These are phyloP conservation scores for Vitis labrusca DNA, from an alignment of 164 flowering plant genomes.

Conservation along the genomic window DNA sequence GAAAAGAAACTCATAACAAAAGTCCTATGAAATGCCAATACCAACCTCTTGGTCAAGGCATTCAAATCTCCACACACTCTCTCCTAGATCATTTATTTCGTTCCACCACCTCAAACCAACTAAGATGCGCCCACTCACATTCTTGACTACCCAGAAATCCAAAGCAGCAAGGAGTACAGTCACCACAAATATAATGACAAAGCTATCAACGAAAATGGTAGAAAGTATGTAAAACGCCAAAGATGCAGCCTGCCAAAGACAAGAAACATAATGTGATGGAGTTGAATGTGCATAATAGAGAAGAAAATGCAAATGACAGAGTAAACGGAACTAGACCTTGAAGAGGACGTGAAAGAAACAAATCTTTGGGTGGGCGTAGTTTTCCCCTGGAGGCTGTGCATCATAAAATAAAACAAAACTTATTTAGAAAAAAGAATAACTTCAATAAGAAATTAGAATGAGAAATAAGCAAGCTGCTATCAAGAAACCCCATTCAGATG, in stretches of 20 bases:
- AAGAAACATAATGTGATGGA: constrained; percentile 7
- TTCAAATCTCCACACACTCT: constrained; percentile 94
- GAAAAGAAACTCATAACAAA: background rate
- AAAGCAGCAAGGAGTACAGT: constrained; percentile 91
- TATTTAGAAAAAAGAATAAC: background rate
- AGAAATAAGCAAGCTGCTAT: no score
- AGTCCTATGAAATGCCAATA: constrained; percentile 1
- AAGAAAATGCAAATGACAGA: background rate
- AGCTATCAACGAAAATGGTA: constrained; percentile 74
- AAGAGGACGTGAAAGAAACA: constrained; percentile 94
- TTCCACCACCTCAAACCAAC: constrained; percentile 99
- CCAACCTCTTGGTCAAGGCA: constrained; percentile 93
- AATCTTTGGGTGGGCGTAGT: constrained; percentile 86
- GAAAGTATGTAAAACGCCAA: constrained; percentile 93
- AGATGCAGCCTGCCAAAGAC: constrained; percentile 63
- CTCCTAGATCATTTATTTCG: constrained; percentile 89
- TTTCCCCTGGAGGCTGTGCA: constrained; percentile 68
- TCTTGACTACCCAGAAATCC: constrained; percentile 98
- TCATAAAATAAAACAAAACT: background rate
- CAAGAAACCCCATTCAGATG: background rate
- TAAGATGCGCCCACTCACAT: constrained; percentile 91
- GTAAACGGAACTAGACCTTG: constrained; percentile 49
- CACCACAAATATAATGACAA: constrained; percentile 91
- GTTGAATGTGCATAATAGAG: background rate
- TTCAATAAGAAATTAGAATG: no score